phyloP scores from a whole-genome alignment of 2,329 filamentous ascomycete species.

The Exophiala bonariae region DNA sequence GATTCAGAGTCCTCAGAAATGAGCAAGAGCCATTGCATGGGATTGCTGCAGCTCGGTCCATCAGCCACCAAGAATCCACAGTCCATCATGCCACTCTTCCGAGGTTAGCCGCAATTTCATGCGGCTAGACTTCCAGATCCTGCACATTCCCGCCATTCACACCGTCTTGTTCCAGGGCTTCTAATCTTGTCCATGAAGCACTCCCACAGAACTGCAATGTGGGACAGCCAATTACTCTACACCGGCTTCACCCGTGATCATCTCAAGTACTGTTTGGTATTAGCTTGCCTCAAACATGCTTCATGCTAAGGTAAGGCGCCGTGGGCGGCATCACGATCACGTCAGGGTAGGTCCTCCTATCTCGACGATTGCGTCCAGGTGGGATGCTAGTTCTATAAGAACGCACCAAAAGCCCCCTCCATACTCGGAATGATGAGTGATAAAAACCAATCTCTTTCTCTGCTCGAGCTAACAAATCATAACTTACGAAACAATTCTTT shows the following conservation, averaged over 20 bases:
- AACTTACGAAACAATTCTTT: neutral
- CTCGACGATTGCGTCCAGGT: too few relatives aligned
- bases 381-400: conserved; percentile 16
- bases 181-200: conserved; percentile 5
- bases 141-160: conserved; percentile 15
- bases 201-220: conserved; percentile 10
- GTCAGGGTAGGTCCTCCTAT: too few relatives aligned
- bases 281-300: neutral
- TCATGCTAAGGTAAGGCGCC: conserved; percentile 3
- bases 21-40: neutral
- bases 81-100: conserved; percentile 22
- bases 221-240: neutral
- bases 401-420: conserved; percentile 1
- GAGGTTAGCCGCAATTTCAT: conserved; percentile 18
- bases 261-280: conserved; percentile 16
- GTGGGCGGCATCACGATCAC: neutral
- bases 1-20: too few relatives aligned
- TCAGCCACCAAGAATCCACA: neutral
- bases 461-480: neutral
- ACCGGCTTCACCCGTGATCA: conserved; percentile 21
- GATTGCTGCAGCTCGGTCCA: neutral
- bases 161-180: conserved; percentile 6
- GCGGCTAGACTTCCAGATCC: conserved; percentile 7
- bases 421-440: neutral
- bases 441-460: conserved; percentile 2